Percentiles rank a stretch among this genome's conserved stretches.
Evolutionary conservation across 352 stramenopile species (phyloP).

Genomic region (Pythium pyrilobum): DNA sequence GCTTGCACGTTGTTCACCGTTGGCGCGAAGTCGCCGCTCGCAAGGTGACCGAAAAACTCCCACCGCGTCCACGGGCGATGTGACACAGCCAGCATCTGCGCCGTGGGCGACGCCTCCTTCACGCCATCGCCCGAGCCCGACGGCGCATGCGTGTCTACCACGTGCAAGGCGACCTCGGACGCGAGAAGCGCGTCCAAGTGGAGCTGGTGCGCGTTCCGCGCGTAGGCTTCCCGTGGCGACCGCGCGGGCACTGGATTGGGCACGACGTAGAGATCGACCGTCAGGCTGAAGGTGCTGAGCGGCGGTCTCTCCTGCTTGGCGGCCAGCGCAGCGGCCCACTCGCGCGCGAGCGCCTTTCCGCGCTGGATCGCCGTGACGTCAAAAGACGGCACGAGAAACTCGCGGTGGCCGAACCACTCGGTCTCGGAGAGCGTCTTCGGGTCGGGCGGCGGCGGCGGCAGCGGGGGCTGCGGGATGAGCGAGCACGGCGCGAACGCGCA

Average conservation of each 20-base stretch:
- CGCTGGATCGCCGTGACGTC: slow-evolving; percentile 14
- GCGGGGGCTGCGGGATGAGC: slow-evolving; percentile 17
- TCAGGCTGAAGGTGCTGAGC: neutral
- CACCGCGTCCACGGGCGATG: slow-evolving; percentile 12
- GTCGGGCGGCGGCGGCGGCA: slow-evolving; percentile 2
- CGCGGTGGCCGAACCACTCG: slow-evolving; percentile 30
- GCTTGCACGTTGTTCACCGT: neutral
- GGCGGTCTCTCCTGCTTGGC: neutral
- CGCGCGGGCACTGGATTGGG: neutral
- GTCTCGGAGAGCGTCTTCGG: slow-evolving; percentile 9
- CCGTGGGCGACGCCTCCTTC: neutral
- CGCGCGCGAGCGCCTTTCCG: slow-evolving; percentile 12
- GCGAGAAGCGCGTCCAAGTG: slow-evolving; percentile 7
- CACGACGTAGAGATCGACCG: slow-evolving; percentile 16
- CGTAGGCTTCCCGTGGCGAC: neutral
- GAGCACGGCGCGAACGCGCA: slow-evolving; percentile 44
- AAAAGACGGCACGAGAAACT: slow-evolving; percentile 34
- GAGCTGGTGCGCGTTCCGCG: neutral
- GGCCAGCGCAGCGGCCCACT: slow-evolving; percentile 7
- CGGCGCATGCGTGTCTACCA: neutral
- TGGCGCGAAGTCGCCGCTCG: neutral
- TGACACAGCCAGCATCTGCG: slow-evolving; percentile 5
- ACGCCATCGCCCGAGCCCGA: too few species aligned
- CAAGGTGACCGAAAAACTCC: slow-evolving; percentile 17
- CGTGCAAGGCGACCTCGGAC: slow-evolving; percentile 1